Evolutionary conservation across 345 rosid species (phyloP), one percentile per base, ranked within the genome.

Genomic region (Erucastrum elatum): DNA sequence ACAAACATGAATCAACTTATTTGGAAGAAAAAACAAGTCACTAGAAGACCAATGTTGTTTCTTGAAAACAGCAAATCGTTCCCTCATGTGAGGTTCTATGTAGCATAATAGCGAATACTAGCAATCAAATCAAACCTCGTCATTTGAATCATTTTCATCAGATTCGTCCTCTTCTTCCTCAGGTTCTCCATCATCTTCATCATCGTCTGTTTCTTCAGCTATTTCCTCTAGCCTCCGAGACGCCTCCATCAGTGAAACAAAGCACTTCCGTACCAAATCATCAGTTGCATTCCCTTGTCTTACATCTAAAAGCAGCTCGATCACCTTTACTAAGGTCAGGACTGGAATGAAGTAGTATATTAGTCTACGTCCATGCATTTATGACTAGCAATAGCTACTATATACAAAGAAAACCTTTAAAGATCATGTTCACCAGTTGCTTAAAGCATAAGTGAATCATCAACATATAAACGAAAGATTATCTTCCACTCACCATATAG

Each of bases 171-270:
- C 85, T 33, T 77, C 78, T 12, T 82, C 87, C 26, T 85, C 91
- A 4, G 82, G 83, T 63, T 87, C 94, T 53, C 75, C 89, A 35
- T 86, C 85, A 53, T 76, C 84, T 34, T 75, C 86, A 27, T 82
- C 89, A 31, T 88, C 89, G 66, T 87, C 90, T 71, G 59, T 79
- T 68, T 87, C 91, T 78, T 88, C 88, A 69, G 86, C 83, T 78
- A 82, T 13, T 79, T 86, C 92, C 83, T 89, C 87, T 79, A 90
- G 71, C 61, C 73, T 80, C 59, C 72, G 61, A 29, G 87, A 83
- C 85, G 86, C 85, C 77, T 90, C 93, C 65, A 91, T 80, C 82
- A 93, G 75, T 53, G 89, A 87, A 77, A 70, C 68, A 77, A 87
- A 87, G 82, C 93, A 89, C 59, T 83, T 85, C 39, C 59, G 80